Evolutionary conservation across 2,329 filamentous ascomycete genomes (phyloP), one percentile per base, ranked within the genome.

Genomic region (Chrysoporthe puriensis): DNA sequence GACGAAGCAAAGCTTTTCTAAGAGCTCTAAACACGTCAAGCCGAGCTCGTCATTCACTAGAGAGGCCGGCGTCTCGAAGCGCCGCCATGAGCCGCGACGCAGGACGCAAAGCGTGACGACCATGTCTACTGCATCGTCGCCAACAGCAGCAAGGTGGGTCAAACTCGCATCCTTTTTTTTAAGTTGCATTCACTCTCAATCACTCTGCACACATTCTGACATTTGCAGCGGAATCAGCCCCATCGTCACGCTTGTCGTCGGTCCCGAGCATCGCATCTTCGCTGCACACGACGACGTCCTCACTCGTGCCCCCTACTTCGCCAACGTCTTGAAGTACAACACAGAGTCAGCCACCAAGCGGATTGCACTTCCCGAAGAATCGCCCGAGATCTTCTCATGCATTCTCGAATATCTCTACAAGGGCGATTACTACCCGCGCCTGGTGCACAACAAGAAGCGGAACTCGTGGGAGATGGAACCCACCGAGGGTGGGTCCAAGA

Each of bases 371-470:
- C 91, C 93, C 1, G 89, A 95, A 69, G 94, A 97, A 79, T 90
- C 94, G 73, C 93, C 94, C 26, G 93, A 97, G 77, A 90, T 97
- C 74, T 94, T 97, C 79, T 96, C 93, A 8, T 94, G 91, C 6
- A 86, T 97, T 13, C 88, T 97, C 66, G 94, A 97, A 77, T 97
- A 91, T 73, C 88, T 97, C 66, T 96, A 96, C 86, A 96, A 96
- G 80, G 94, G 94, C 71, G 94, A 97, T 79, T 97, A 97, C 81
- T 94, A 90, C 73, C 94, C 94, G 3, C 90, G 91, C 21, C 85
- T 97, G 34, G 81, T 93, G 66, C 93, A 93, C 80, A 93, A 95
- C 81, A 93, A 94, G 82, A 89, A 90, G 71, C 87, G 88, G 66
- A 89, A 93, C 78, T 90, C 88, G 63, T 97, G 92, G 90, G 90